Evolutionary conservation across 805 yeast species (phyloP).

Genomic region (Candida morakotiae): DNA sequence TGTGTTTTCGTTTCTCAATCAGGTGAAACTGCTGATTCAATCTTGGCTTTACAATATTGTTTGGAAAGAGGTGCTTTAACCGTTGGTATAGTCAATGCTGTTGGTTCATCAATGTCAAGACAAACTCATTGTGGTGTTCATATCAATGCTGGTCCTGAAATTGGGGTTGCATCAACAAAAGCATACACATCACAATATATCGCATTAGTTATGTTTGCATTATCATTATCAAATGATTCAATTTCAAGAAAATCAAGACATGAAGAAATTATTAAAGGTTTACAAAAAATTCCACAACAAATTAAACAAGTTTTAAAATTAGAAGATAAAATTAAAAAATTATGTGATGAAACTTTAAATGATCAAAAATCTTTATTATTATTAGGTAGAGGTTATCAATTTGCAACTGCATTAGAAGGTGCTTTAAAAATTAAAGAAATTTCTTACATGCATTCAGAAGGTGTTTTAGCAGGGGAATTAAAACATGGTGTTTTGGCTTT

Average conservation of each 20-base stretch:
- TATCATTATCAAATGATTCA: constrained; percentile 90
- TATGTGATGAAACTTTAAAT: constrained; percentile 71
- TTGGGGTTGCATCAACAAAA: constrained; percentile 98
- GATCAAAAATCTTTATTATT: constrained; percentile 83
- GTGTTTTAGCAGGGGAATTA: constrained; percentile 97
- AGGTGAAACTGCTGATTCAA: constrained; percentile 98
- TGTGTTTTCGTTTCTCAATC: constrained; percentile 97
- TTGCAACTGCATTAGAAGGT: constrained; percentile 96
- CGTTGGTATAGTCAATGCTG: constrained; percentile 95
- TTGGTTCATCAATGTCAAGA: constrained; percentile 95
- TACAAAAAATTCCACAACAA: constrained; percentile 79
- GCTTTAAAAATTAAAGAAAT: constrained; percentile 97
- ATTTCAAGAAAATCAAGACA: constrained; percentile 75
- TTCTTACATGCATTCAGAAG: constrained; percentile 98
- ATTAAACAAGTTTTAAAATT: constrained; percentile 71
- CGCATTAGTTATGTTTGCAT: constrained; percentile 94
- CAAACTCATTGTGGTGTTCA: constrained; percentile 99
- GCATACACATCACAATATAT: constrained; percentile 98
- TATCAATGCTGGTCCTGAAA: constrained; percentile 98
- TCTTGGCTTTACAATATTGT: constrained; percentile 92
- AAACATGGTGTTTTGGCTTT: constrained; percentile 97
- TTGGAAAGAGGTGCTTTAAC: constrained; percentile 95
- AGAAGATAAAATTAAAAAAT: constrained; percentile 66
- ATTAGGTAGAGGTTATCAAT: constrained; percentile 96
- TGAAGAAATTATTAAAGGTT: constrained; percentile 79